A percentile compares a stretch with the other conserved stretches of the same genome.
These are phyloP conservation scores for Boletus bicolor DNA, from an alignment of 768 basidiomycete genomes.

Conservation along the genomic window DNA sequence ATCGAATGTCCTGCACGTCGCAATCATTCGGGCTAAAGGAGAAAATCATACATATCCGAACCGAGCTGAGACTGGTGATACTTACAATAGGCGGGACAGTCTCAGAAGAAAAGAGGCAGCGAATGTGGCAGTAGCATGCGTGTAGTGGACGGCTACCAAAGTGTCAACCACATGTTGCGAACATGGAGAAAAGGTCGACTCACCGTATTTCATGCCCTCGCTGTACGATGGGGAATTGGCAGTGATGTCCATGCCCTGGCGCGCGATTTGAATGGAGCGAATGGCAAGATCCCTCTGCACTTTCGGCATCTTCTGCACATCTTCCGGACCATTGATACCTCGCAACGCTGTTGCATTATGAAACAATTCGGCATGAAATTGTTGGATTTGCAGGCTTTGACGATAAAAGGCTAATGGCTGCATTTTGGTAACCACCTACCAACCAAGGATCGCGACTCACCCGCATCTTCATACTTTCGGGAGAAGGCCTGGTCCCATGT, in stretches of 20 bases:
- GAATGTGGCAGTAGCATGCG: slow-evolving; percentile 92
- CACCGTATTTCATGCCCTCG: slow-evolving; percentile 90
- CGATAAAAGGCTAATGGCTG: slow-evolving; percentile 71
- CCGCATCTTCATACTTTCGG: slow-evolving; percentile 78
- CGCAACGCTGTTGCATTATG: slow-evolving; percentile 81
- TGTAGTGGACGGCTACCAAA: slow-evolving; percentile 74
- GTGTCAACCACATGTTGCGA: slow-evolving; percentile 2
- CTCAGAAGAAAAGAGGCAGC: slow-evolving; percentile 87
- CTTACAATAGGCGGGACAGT: slow-evolving; percentile 83
- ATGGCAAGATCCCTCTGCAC: slow-evolving; percentile 78
- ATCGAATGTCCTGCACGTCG: slow-evolving; percentile 68
- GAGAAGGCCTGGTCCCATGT: slow-evolving; percentile 80
- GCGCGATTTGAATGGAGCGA: slow-evolving; percentile 79
- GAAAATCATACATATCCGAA: not conserved
- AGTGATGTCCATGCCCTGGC: slow-evolving; percentile 79
- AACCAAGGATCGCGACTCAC: slow-evolving; percentile 36
- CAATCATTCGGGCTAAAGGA: slow-evolving; percentile 75
- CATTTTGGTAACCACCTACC: slow-evolving; percentile 3
- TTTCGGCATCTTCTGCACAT: slow-evolving; percentile 78
- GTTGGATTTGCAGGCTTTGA: slow-evolving; percentile 84
- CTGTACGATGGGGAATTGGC: slow-evolving; percentile 80
- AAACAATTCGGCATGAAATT: slow-evolving; percentile 80
- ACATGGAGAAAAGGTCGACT: slow-evolving; percentile 17
- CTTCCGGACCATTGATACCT: slow-evolving; percentile 81
- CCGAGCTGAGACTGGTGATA: not conserved